Percentiles rank a stretch among this genome's conserved stretches.
phyloP scores from a whole-genome alignment of 2,329 filamentous ascomycete species.

The Aspergillus sergii region DNA sequence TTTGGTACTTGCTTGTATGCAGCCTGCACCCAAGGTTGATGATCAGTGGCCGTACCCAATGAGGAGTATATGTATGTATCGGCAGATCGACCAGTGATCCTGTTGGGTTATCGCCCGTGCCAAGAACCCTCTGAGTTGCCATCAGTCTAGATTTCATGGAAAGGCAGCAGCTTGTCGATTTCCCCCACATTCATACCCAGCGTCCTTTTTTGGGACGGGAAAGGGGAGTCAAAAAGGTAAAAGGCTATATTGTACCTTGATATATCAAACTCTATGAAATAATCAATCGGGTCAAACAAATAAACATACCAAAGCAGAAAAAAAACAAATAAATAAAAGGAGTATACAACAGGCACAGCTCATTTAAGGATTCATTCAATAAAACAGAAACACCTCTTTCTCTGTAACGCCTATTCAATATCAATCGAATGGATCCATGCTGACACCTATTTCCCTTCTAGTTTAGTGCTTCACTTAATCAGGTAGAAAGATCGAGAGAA shows the following conservation, averaged over 20 bases:
- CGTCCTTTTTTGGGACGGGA: background rate
- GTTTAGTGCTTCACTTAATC: background rate
- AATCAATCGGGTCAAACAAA: background rate
- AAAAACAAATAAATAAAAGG: background rate
- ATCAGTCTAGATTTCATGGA: background rate
- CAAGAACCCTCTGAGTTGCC: slow-evolving; percentile 1
- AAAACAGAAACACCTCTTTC: background rate
- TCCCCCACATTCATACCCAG: slow-evolving; percentile 2
- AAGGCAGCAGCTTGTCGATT: background rate
- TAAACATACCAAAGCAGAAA: background rate
- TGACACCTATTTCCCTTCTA: background rate
- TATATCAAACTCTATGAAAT: background rate
- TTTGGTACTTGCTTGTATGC: background rate
- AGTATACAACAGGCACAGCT: background rate
- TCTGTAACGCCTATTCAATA: background rate
- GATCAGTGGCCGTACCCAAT: background rate
- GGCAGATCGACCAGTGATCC: slow-evolving; percentile 5
- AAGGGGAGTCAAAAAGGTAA: background rate
- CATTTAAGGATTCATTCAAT: background rate
- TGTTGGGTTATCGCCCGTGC: background rate
- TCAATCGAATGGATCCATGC: background rate
- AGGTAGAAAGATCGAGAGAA: background rate
- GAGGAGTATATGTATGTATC: slow-evolving; percentile 1
- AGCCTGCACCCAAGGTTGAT: background rate
- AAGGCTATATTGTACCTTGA: background rate